These are phyloP conservation scores for Colletotrichum sp. DNA, from an alignment of 2,329 filamentous ascomycete species.

Conservation along the genomic window DNA sequence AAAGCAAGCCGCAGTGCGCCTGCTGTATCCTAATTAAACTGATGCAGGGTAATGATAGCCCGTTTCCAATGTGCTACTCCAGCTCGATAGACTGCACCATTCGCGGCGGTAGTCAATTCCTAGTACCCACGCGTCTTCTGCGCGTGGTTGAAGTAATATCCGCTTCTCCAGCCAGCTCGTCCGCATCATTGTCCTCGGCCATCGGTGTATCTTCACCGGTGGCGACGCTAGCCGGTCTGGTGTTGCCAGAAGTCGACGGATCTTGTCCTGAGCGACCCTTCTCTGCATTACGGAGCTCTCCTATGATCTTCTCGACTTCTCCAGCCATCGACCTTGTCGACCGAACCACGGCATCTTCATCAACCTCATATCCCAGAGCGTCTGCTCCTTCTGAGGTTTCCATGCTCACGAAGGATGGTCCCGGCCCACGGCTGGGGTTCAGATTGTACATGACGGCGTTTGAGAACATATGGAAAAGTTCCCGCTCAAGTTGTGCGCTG, in stretches of 20 bases:
- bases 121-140: slow-evolving; percentile 38
- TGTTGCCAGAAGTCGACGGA: slow-evolving; percentile 28
- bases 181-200: slow-evolving; percentile 48
- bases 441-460: slow-evolving; percentile 99
- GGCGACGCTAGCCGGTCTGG: slow-evolving; percentile 40
- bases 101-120: slow-evolving; percentile 31
- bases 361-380: slow-evolving; percentile 66
- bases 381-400: slow-evolving; percentile 42
- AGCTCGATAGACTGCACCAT: background rate
- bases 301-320: slow-evolving; percentile 81
- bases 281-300: slow-evolving; percentile 78
- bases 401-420: slow-evolving; percentile 60
- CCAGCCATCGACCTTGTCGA: slow-evolving; percentile 90
- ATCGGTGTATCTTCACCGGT: slow-evolving; percentile 44
- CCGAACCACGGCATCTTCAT: slow-evolving; percentile 86
- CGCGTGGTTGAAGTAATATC: slow-evolving; percentile 36
- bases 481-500: slow-evolving; percentile 88
- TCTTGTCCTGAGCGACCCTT: slow-evolving; percentile 50
- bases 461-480: slow-evolving; percentile 95
- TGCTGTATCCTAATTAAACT: background rate
- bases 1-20: background rate
- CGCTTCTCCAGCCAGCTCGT: slow-evolving; percentile 49
- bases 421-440: slow-evolving; percentile 75
- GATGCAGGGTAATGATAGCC: background rate
- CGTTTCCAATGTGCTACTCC: background rate